Evolutionary conservation across 192 early-diverging fungal species (phyloP), one percentile per base, ranked within the genome.

Genomic region (Coemansia pectinata): DNA sequence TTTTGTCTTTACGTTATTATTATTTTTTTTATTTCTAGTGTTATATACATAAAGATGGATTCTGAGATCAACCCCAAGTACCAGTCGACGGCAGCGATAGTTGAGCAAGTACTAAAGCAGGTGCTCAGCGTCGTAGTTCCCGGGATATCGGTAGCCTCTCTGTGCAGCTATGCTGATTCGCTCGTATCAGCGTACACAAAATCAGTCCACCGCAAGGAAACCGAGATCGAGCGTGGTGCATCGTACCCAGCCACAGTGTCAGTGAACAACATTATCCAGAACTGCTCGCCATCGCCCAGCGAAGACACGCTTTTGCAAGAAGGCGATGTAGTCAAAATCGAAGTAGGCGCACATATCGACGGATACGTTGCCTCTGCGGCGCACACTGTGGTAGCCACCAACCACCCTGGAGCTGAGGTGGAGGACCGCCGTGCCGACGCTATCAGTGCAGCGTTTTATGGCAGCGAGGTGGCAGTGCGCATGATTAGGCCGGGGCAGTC

Each of bases 281-380:
- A 93, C 83, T 88, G 85, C 71, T 88, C 93, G 21, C 93, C 95
- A 9, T 64, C 88, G 6, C 66, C 87, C 9, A 86, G 84, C 34
- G 88, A 90, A 47, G 88, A 91, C 70, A 73, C 85, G 42, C 72
- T 86, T 8, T 82, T 98, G 62, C 86, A 83, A 29, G 85, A 76
- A 4, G 91, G 91, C 67, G 94, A 96, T 73, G 85, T 98, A 47
- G 95, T 96, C 70, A 96, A 96, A 78, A 85, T 98, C 76, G 94
- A 97, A 67, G 80, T 97, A 41, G 92, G 91, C 62, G 93, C 86
- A 42, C 96, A 98, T 78, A 88, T 98, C 70, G 93, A 97, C 84
- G 96, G 96, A 19, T 96, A 93, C 79, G 89, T 92, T 58, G 86
- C 90, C 38, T 88, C 89, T 21, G 84, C 89, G n/a, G 95, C 91